These are phyloP conservation scores for Melastoma malabathricum DNA, from an alignment of 345 rosid species.

Conservation along the genomic window DNA sequence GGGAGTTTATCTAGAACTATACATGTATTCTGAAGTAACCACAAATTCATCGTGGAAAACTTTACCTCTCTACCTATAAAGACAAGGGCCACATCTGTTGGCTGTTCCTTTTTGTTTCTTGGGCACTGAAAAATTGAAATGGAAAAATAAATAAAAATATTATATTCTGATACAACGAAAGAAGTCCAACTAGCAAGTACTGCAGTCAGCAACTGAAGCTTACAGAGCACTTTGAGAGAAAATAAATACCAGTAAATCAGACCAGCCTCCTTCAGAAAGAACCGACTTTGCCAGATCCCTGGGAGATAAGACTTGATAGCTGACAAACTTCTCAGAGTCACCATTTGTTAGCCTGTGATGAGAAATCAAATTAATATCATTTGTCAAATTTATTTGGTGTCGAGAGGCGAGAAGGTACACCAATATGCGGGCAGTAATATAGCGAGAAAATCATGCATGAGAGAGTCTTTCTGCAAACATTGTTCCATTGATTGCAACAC, in stretches of 20 bases:
- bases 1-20: no score
- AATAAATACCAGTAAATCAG: constrained; percentile 54
- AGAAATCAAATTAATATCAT: no score
- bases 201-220: no score
- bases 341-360: constrained; percentile 18
- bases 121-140: constrained; percentile 37
- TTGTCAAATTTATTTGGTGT: no score
- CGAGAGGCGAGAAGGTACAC: background rate
- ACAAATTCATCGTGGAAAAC: no score
- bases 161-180: background rate
- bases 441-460: no score
- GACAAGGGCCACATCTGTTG: constrained; percentile 64
- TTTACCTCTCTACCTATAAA: constrained; percentile 81
- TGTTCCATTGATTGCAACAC: no score
- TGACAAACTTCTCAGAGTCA: constrained; percentile 31
- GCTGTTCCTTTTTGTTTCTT: constrained; percentile 32
- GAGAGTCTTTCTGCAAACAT: no score
- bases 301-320: constrained; percentile 61
- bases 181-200: no score
- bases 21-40: no score
- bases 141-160: constrained; percentile 3
- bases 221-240: background rate
- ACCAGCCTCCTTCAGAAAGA: constrained; percentile 66
- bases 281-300: constrained; percentile 59
- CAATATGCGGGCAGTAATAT: no score